Evolutionary conservation across 2,329 filamentous ascomycete species (phyloP), one percentile per base, ranked within the genome.

Genomic region (Mollisia scopiformis): DNA sequence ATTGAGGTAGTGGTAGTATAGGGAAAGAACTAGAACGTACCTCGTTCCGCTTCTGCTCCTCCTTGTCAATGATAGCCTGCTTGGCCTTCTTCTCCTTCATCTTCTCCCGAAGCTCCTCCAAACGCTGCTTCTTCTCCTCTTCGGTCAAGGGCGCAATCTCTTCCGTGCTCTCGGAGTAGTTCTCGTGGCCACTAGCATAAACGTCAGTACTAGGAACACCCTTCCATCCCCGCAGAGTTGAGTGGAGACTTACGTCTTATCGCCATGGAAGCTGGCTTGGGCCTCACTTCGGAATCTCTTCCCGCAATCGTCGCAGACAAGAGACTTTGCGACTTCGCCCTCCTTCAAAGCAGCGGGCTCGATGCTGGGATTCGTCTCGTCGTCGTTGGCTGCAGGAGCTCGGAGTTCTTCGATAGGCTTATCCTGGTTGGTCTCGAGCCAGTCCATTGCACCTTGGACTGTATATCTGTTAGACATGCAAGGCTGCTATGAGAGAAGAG

Each of bases 161-260:
- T 71, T 98, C 94, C 3, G 91, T 94, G 0, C 93, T 97, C 75
- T 99, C 93, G 21, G 90, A 85, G 74, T 99, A 99, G 76, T 97
- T 90, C 50, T 88, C 86, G 76, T 99, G 95, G 52, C 92, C 90
- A 8, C 88, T 91, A 58, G 23, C 25, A n/a, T 25, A 13, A 23
- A 10, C 8, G 27, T 67, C 19, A 67, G 59, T 25, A 57, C 27
- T 41, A 41, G 47, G 8, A 46, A 19, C 59, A 58, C 57, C 50
- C 57, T 49, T 53, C 57, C 25, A 49, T 49, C 7, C 43, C 43
- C 6, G 33, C 28, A 13, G 23, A 33, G 28, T 7, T 35, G n/a
- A 13, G 33, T 33, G 25, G 31, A 33, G 13, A 37, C 31, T 64
- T 74, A 89, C 79, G 92, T 94, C 79, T 96, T 97, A 71, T 87